A percentile compares a stretch with the other conserved stretches of the same genome.
phyloP scores from a whole-genome alignment of 225 moss, liverwort and hornwort species.

The Marchantia paleacea region DNA sequence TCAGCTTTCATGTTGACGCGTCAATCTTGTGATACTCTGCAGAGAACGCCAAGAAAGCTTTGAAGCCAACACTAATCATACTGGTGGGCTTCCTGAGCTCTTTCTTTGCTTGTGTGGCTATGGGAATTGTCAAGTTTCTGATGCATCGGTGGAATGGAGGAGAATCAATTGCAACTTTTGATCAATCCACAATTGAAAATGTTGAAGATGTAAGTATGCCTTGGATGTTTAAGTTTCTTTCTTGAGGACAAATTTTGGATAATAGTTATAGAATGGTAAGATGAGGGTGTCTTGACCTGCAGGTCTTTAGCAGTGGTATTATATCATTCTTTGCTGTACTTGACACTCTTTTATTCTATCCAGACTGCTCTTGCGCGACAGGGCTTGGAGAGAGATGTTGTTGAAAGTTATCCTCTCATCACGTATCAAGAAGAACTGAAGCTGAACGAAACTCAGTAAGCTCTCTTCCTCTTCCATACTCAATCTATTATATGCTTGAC shows the following conservation, averaged over 20 bases:
- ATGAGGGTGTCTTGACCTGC: too few species aligned
- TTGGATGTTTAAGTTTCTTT: too few species aligned
- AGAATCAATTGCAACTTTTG: neutral
- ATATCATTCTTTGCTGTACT: too few species aligned
- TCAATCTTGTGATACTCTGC: neutral
- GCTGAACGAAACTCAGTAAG: slow-evolving; percentile 8
- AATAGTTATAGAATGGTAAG: too few species aligned
- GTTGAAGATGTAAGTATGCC: slow-evolving; percentile 10
- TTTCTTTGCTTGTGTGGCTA: slow-evolving; percentile 11
- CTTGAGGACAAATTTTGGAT: too few species aligned
- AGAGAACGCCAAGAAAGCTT: slow-evolving; percentile 1
- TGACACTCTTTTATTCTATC: neutral
- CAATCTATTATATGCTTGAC: neutral
- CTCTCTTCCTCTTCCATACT: neutral
- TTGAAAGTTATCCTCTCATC: slow-evolving; percentile 10
- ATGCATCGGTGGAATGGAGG: slow-evolving; percentile 7
- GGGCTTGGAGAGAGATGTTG: slow-evolving; percentile 5
- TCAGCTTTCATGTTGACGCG: neutral
- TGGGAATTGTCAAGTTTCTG: slow-evolving; percentile 18
- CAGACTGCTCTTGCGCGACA: neutral
- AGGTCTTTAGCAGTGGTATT: too few species aligned
- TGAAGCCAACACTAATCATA: slow-evolving; percentile 16
- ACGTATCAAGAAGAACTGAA: neutral
- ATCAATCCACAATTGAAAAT: neutral
- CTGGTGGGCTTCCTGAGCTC: slow-evolving; percentile 18